Base-by-base conservation (phyloP, 345 rosid genomes). In the Orychophragmus violaceus region DNA sequence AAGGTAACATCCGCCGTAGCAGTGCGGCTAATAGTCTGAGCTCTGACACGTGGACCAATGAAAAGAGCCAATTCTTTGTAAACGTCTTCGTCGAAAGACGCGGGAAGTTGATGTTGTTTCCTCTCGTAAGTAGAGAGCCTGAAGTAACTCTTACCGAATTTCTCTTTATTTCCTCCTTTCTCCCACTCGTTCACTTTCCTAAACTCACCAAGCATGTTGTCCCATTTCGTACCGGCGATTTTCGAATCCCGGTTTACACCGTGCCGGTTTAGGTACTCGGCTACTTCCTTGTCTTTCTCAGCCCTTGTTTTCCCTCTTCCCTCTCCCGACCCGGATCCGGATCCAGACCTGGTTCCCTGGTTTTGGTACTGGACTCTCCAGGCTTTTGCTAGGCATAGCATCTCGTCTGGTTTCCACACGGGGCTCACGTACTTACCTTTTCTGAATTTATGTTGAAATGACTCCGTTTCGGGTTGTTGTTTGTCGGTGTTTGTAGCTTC, bases 161-260 rank as follows among this genome's bases (percentile, higher is more conserved):
- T 88, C 18, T 88, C 95, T 42, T 81, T 75, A 36, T 85, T 93
- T 3, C 83, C 84, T 0, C 91, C 88, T 73, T 84, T 85, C 56
- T 93, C 97, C 98, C 98, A 93, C 45, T 93, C 98, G 58, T 83
- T 81, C 2, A 93, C 98, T 64, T 90, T 93, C 65, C 97, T 79
- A 35, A 90, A 93, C 77, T 93, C 98, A 6, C 98, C 98, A 64
- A 93, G 76, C 98, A 93, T 93, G 68, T 93, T 93, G 73, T 93
- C 98, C 98, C 98, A 93, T 64, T 93, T 93, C 7, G 98, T 93
- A 29, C 97, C 96, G 5, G 98, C 94, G 2, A 95, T 90, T 74
- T 93, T 93, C 3, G 96, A 83, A 62, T 93, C 98, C 52, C 98
- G 80, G 55, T 79, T 86, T 14, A 93, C 72, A 2, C 96, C 97